Conservation (phyloP, 805 yeast species). For the Myxozyma sirexii region DNA sequence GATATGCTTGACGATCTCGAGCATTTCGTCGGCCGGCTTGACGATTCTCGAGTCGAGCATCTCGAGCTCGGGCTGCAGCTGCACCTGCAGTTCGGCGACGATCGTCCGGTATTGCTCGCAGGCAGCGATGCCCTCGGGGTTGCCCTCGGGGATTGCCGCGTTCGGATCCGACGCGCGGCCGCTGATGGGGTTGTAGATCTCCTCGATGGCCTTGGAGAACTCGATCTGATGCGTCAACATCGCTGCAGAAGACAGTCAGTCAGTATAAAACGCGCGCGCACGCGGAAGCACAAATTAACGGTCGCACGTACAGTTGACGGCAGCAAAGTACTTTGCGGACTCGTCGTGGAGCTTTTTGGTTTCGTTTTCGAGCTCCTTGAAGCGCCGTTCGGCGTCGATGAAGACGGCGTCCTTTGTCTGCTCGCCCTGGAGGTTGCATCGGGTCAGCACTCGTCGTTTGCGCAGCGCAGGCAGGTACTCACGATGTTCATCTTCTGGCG, state of each 20-base stretch:
- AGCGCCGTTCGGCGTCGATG: conserved; percentile 93
- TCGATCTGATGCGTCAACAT: conserved; percentile 93
- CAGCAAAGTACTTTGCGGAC: conserved; percentile 83
- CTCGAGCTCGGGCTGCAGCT: conserved; percentile 89
- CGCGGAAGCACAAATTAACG: not conserved
- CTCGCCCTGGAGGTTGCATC: conserved; percentile 38
- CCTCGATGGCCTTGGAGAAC: conserved; percentile 93
- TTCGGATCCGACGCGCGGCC: conserved; percentile 91
- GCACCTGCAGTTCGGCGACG: conserved; percentile 81
- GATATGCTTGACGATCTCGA: conserved; percentile 76
- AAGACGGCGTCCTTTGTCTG: conserved; percentile 82
- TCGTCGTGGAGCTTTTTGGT: conserved; percentile 89
- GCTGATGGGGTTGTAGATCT: conserved; percentile 92
- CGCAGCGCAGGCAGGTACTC: conserved; percentile 4
- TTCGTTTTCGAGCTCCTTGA: conserved; percentile 86
- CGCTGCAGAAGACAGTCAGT: conserved; percentile 17
- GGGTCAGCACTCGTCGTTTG: conserved; percentile 43
- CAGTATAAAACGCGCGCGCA: not conserved
- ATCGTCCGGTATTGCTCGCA: conserved; percentile 87
- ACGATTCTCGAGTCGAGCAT: conserved; percentile 88
- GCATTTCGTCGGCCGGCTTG: conserved; percentile 86
- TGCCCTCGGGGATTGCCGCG: conserved; percentile 83
- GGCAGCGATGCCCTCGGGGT: conserved; percentile 95
- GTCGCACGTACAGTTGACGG: conserved; percentile 67
- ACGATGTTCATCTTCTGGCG: conserved; percentile 90